Evolutionary conservation across 2,329 filamentous ascomycete genomes (phyloP).

Genomic region (Phyllosticta citribraziliensis): DNA sequence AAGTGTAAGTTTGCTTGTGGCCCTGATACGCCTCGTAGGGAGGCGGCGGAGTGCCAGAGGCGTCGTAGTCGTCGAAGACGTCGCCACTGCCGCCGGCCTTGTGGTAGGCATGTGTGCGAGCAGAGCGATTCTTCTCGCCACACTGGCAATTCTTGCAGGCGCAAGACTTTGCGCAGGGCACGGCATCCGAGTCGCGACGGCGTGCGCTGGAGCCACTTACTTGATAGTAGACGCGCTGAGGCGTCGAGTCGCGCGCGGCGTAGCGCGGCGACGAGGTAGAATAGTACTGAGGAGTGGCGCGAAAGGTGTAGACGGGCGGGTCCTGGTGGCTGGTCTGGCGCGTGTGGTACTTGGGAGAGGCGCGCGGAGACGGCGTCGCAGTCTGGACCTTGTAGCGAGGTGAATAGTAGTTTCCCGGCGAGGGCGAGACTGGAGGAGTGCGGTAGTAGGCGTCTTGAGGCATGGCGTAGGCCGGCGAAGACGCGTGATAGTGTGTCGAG

Average conservation of each 20-base stretch:
- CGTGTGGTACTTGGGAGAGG: slow-evolving; percentile 34
- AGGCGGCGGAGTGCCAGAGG: slow-evolving; percentile 38
- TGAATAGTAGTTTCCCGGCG: slow-evolving; percentile 41
- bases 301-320: slow-evolving; percentile 35
- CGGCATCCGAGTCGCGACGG: slow-evolving; percentile 30
- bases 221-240: slow-evolving; percentile 49
- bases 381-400: slow-evolving; percentile 41
- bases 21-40: slow-evolving; percentile 44
- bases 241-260: slow-evolving; percentile 29
- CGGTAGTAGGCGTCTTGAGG: slow-evolving; percentile 26
- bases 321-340: slow-evolving; percentile 47
- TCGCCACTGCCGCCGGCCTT: slow-evolving; percentile 48
- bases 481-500: slow-evolving; percentile 24
- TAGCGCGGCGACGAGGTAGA: slow-evolving; percentile 34
- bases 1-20: slow-evolving; percentile 46
- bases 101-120: slow-evolving; percentile 45
- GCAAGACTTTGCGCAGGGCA: slow-evolving; percentile 26
- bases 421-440: slow-evolving; percentile 38
- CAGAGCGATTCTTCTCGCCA: slow-evolving; percentile 40
- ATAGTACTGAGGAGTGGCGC: slow-evolving; percentile 24
- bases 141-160: slow-evolving; percentile 21
- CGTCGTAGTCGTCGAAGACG: slow-evolving; percentile 32
- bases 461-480: slow-evolving; percentile 26
- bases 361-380: slow-evolving; percentile 37
- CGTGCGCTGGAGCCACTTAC: slow-evolving; percentile 51